A percentile compares a stretch with the other conserved stretches of the same genome.
Evolutionary conservation across 2,329 filamentous ascomycete species (phyloP).

Genomic region (Arachnomyces sp.): DNA sequence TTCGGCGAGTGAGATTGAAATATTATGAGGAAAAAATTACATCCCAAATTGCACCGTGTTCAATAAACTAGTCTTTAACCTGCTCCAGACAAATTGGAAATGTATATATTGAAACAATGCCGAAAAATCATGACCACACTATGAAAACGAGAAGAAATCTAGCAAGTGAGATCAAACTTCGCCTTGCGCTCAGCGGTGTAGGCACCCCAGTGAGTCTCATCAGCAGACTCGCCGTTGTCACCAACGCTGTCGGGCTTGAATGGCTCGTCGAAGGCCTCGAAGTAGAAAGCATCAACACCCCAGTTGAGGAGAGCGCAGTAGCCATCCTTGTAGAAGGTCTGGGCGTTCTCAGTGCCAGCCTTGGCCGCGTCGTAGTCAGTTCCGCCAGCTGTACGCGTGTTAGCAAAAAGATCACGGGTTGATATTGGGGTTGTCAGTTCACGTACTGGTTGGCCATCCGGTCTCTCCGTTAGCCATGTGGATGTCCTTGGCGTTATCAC

Average conservation of each 20-base stretch:
- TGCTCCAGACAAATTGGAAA: too few species aligned
- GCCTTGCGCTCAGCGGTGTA: conserved; percentile 51
- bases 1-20: background rate
- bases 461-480: conserved; percentile 64
- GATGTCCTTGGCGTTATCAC: conserved; percentile 44
- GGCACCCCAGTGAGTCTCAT: conserved; percentile 63
- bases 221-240: conserved; percentile 51
- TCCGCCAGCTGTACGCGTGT: conserved; percentile 37
- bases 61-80: too few species aligned
- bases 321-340: conserved; percentile 52
- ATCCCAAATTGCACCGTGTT: too few species aligned
- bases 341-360: conserved; percentile 51
- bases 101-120: too few species aligned
- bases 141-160: conserved; percentile 12
- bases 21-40: background rate
- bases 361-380: conserved; percentile 53
- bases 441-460: conserved; percentile 52
- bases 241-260: conserved; percentile 60
- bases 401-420: conserved; percentile 3
- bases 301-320: conserved; percentile 57
- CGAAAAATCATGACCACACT: too few species aligned
- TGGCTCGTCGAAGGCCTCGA: conserved; percentile 65
- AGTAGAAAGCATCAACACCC: conserved; percentile 63
- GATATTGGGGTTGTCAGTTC: conserved; percentile 5
- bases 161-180: conserved; percentile 49